phyloP scores from a whole-genome alignment of 306 rosid species.

The Hippophae rhamnoides region DNA sequence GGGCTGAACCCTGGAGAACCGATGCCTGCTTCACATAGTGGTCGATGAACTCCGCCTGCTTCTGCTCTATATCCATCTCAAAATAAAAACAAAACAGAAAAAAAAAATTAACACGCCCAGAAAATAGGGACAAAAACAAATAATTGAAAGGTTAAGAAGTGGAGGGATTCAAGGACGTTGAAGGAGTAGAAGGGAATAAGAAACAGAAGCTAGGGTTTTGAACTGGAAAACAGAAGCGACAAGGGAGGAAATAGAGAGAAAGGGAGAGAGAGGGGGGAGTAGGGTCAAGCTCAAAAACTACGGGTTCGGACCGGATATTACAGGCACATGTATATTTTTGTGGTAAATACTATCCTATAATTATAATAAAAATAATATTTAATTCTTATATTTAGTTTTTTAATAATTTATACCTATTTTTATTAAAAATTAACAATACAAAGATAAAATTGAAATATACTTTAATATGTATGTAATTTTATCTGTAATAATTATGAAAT shows the following conservation, averaged over 20 bases:
- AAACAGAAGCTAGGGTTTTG: background rate
- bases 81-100: background rate
- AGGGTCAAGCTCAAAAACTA: too few species aligned
- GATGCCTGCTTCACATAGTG: constrained; percentile 68
- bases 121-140: background rate
- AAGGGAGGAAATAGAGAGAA: background rate
- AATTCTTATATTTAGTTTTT: too few species aligned
- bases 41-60: constrained; percentile 76
- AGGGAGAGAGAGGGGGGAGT: background rate
- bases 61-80: constrained; percentile 76
- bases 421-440: too few species aligned
- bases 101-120: background rate
- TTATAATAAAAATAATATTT: too few species aligned
- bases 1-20: constrained; percentile 37
- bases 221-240: background rate
- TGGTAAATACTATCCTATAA: too few species aligned
- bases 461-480: too few species aligned
- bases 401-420: too few species aligned
- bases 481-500: too few species aligned
- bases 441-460: too few species aligned
- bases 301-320: too few species aligned
- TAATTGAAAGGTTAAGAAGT: background rate
- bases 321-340: too few species aligned
- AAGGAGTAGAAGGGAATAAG: background rate
- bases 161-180: background rate